Evolutionary conservation across 495 filamentous ascomycete species (phyloP), one percentile per base, ranked within the genome.

Genomic region (Sabuloglossum arenarium): DNA sequence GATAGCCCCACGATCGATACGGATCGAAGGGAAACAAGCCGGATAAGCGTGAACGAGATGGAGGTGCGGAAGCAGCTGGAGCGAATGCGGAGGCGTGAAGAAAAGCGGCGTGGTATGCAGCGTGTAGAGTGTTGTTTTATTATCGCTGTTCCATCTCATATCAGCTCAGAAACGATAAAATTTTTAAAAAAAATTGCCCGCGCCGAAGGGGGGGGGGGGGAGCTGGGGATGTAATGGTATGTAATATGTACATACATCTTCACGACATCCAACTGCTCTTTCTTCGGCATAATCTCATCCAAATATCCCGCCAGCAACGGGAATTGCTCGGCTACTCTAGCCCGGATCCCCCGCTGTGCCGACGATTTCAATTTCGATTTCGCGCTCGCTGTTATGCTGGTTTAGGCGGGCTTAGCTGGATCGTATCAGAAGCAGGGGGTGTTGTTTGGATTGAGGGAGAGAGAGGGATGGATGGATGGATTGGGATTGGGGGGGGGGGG

Each of bases 301-400:
- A 56, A 8, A 68, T 85, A 75, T 0, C 87, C 87, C 57, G 79
- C 80, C 54, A 96, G 85, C 16, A 84, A 75, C 1, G 91, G 91
- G 70, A 89, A 95, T 46, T 87, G 82, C 34, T 86, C 77, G 59
- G 86, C 68, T 62, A 96, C 72, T 61, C 85, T 85, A 57, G 81
- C 74, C 62, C 91, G 84, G 58, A 98, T 77, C 59, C 73, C 79
- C 59, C 91, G 86, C 70, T 94, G 88, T 43, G 85, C 86, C 19
- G 89, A 95, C 62, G 90, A 94, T 71, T 97, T 98, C 69, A 98
- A 86, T 76, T 97, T 98, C 59, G 87, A 85, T 69, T 90, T 91
- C 55, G 85, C 80, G 55, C 82, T 81, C 9, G 81, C 69, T 62
- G 79, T 74, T 67, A 96, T 79, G 57, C 84, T 90, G 65, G 61